Conservation (phyloP, 2,329 filamentous ascomycete genomes). For the Arachnomyces sp. region DNA sequence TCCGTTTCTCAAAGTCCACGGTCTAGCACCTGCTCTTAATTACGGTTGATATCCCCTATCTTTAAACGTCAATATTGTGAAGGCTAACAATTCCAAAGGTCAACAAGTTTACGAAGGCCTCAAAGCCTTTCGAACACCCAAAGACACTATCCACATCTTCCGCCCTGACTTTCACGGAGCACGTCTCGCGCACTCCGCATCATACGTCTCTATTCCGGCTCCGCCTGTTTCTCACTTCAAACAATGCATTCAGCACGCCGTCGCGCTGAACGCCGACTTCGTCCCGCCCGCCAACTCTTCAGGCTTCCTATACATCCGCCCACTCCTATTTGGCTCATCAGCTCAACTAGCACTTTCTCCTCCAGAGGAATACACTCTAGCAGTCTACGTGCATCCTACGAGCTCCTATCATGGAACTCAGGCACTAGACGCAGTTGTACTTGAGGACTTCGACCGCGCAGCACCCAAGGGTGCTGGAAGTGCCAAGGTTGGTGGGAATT, state of each 20-base stretch:
- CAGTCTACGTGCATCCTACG: constrained; percentile 24
- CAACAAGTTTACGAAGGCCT: constrained; percentile 6
- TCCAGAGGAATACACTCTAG: constrained; percentile 21
- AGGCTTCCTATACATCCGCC: constrained; percentile 29
- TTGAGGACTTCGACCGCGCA: constrained; percentile 29
- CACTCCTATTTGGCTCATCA: constrained; percentile 24
- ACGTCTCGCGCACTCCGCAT: constrained; percentile 22
- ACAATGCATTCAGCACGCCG: constrained; percentile 18
- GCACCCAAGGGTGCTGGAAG: constrained; percentile 26
- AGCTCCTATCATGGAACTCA: constrained; percentile 20
- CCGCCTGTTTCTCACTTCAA: constrained; percentile 24
- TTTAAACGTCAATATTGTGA: constrained; percentile 4
- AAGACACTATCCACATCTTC: constrained; percentile 25
- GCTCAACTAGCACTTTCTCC: constrained; percentile 19
- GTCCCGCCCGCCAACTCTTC: constrained; percentile 20
- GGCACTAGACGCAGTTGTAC: constrained; percentile 21
- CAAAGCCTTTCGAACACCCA: constrained; percentile 14
- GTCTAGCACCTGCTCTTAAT: constrained; percentile 48
- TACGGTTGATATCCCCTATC: constrained; percentile 29
- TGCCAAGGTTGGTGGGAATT: constrained; percentile 32
- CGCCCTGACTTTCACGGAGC: constrained; percentile 23
- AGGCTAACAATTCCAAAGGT: constrained; percentile 12
- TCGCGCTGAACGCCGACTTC: constrained; percentile 20
- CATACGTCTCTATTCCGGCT: constrained; percentile 23
- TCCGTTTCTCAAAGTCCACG: constrained; percentile 47